Base-by-base conservation (phyloP, 1,139 yeast genomes). In the Sugiyamaella pinicola region DNA sequence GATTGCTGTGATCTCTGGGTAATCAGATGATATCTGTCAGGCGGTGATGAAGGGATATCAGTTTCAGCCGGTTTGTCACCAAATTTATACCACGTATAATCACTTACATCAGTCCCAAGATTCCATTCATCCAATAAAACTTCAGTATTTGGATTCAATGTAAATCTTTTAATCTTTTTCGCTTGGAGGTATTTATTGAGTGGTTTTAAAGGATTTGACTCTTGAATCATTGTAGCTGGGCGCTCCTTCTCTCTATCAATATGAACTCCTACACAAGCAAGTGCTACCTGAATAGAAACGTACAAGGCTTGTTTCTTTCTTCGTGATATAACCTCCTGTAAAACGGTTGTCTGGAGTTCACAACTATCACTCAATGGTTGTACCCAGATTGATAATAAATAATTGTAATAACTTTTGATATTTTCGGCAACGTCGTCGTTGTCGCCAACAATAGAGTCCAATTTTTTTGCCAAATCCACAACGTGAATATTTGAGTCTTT, bases 401-500 rank as follows among this genome's bases (percentile, higher is more conserved):
- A 54, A 34, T 28, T 22, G 37, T 45, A 45, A 17, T 35, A 53
- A 19, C 47, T 56, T 6, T 49, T n/a, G 6, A 55, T 35, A 17
- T 44, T 50, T 9, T 49, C 35, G n/a, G 54, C 13, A 31, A 31
- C 7, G 17, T 31, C 53, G 9, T 24, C 22, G 9, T 45, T 51
- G 17, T 54, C 55, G 9, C 52, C 58, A 34, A 56, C 52, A 7
- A 60, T 28, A 2, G 54, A 52, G 7, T 42, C 54, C n/a, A 55
- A 38, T 1, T 52, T 54, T 5, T 47, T 21, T 17, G 52, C 39
- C 24, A 64, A 37, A 2, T 60, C 40, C 2, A 46, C 29, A 9
- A 67, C 55, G 0, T 52, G 49, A 4, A 77, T 61, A 0, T 62
- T 67, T 46, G 72, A 69, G 2, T 64, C 57, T 4, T 62, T 58